A percentile compares a stretch with the other conserved stretches of the same genome.
Conservation (phyloP, 768 basidiomycete species). For the Mycena haematopus region DNA sequence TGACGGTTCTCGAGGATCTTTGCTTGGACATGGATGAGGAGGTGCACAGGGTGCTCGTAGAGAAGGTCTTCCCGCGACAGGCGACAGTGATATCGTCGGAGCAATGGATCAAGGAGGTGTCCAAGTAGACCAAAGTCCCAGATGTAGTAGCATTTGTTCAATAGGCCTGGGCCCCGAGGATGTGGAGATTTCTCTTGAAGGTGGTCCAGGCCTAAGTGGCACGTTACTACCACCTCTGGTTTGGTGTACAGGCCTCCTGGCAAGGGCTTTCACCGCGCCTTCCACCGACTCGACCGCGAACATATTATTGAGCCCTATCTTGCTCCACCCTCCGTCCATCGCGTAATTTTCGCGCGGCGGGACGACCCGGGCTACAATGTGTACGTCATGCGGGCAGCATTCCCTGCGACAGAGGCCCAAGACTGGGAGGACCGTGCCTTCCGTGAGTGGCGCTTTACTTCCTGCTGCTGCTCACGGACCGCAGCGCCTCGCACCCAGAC, state of each 20-base stretch:
- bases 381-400: slow-evolving; percentile 75
- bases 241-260: too few relatives aligned
- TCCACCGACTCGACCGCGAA: too few relatives aligned
- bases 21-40: not conserved
- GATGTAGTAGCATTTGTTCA: too few relatives aligned
- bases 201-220: too few relatives aligned
- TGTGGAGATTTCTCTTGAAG: too few relatives aligned
- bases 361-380: slow-evolving; percentile 62
- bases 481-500: slow-evolving; percentile 78
- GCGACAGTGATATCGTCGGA: not conserved
- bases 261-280: too few relatives aligned
- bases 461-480: slow-evolving; percentile 70
- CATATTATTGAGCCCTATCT: too few relatives aligned
- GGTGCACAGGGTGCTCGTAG: not conserved
- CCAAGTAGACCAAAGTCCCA: slow-evolving; percentile 32
- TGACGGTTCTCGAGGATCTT: not conserved
- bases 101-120: not conserved
- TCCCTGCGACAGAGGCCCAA: slow-evolving; percentile 66
- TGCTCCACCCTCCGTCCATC: too few relatives aligned
- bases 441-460: slow-evolving; percentile 76
- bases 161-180: too few relatives aligned
- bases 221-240: too few relatives aligned
- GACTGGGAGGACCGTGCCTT: slow-evolving; percentile 75
- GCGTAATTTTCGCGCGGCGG: too few relatives aligned
- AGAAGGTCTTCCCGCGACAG: not conserved